Evolutionary conservation across 371 early-diverging fungal species (phyloP).

Genomic region (Mucor sp.): DNA sequence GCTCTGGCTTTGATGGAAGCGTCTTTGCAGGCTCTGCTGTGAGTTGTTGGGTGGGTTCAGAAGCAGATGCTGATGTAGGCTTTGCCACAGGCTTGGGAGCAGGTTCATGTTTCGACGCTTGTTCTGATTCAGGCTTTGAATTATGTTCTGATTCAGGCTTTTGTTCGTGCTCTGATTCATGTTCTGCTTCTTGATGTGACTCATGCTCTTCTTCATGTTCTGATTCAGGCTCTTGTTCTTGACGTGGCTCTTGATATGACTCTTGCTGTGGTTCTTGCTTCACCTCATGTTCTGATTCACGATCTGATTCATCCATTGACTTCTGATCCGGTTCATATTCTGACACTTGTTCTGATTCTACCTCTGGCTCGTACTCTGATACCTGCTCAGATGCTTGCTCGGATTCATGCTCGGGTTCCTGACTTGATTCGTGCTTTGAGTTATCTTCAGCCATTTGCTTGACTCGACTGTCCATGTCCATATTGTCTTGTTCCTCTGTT

Average conservation of each 20-base stretch:
- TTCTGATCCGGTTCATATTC: not conserved
- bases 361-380: not conserved
- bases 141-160: too few relatives aligned
- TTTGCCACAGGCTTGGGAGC: not conserved
- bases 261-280: not conserved
- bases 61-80: not conserved
- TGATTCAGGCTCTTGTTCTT: too few relatives aligned
- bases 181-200: not conserved
- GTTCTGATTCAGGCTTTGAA: not conserved
- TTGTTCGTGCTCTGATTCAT: too few relatives aligned
- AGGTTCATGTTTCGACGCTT: not conserved
- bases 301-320: not conserved
- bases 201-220: not conserved
- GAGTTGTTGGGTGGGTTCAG: not conserved
- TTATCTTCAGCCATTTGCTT: not conserved
- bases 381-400: not conserved
- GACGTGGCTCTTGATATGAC: too few relatives aligned
- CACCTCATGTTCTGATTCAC: not conserved
- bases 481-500: not conserved
- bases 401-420: not conserved
- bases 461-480: not conserved
- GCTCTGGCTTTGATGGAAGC: not conserved
- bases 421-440: not conserved
- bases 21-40: not conserved
- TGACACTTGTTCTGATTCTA: not conserved